Conservation (phyloP, 768 basidiomycete species). For the Termitomyces sp. region DNA sequence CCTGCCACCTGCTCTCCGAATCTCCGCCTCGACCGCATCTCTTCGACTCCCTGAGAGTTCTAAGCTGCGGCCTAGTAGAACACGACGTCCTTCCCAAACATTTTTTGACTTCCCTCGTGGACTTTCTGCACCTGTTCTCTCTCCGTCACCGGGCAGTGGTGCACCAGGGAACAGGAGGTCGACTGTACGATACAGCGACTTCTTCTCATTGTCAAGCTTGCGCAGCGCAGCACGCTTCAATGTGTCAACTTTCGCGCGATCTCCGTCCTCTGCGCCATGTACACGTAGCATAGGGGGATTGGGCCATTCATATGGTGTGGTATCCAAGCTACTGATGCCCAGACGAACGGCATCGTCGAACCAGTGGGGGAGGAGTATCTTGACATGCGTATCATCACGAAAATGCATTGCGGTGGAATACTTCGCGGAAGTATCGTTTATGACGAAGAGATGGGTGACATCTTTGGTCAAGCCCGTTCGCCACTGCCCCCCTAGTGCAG, state of each 20-base stretch:
- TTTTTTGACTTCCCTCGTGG: conserved; percentile 18
- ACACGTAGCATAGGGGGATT: conserved; percentile 48
- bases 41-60: conserved; percentile 43
- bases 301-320: conserved; percentile 66
- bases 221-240: conserved; percentile 12
- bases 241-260: conserved; percentile 12
- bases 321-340: conserved; percentile 42
- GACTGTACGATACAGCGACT: conserved; percentile 24
- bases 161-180: conserved; percentile 21
- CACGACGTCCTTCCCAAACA: conserved; percentile 54
- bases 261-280: conserved; percentile 16
- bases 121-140: conserved; percentile 1
- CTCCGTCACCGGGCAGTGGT: conserved; percentile 9
- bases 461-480: conserved; percentile 72
- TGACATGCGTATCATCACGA: conserved; percentile 51
- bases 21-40: conserved; percentile 50
- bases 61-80: conserved; percentile 59
- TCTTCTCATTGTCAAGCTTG: conserved; percentile 26
- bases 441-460: conserved; percentile 80
- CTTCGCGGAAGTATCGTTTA: conserved; percentile 45
- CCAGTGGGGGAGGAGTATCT: conserved; percentile 85
- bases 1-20: conserved; percentile 56
- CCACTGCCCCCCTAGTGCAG: conserved; percentile 79
- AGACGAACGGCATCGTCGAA: conserved; percentile 75
- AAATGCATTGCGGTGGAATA: conserved; percentile 52